Evolutionary conservation across 129 eudicot species (phyloP), one percentile per base, ranked within the genome.

Genomic region (Calendula officinalis): DNA sequence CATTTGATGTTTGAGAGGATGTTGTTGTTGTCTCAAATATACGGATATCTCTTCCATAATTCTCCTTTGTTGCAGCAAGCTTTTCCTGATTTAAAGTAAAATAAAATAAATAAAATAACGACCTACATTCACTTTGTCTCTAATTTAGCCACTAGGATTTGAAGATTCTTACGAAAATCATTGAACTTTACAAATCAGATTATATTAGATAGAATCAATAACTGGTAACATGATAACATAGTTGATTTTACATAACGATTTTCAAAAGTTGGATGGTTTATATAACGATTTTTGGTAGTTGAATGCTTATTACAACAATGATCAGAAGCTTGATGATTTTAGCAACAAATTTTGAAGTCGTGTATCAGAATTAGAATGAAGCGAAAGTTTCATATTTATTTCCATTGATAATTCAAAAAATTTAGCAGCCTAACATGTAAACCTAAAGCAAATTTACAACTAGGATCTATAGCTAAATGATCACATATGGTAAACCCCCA

Each of bases 21-120:
- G 88, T 56, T 15, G 68, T 4, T 34, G 77, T 66, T 44, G 98
- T 91, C 75, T 87, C 88, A 73, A 91, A 87, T 5, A 91, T 91
- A 69, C 95, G 81, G 7, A 91, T 78, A 8, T 87, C 98, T 70
- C 91, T 78, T 14, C 98, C 98, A 64, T 73, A 84, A 22, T 56
- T 83, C 67, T 82, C 69, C 62, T 78, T 87, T 11, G 86, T 96
- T 53, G 84, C 86, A 39, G 62, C 90, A 60, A 91, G 84, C 83
- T 77, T 84, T 47, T 70, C 86, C 97, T 90, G 69, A 71, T 71
- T 49, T 14, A 52, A 22, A 22, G 30, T 22, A 22, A 22, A 22
- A 22, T 22, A 22, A 22, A 22, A 22, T 22, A 22, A 22, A 22
- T 22, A 22, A 22, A n/a, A 30, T 44, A 4, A 60, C 17, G 37